phyloP scores from a whole-genome alignment of 2,329 filamentous ascomycete species.

The Alternaria ethzedia region DNA sequence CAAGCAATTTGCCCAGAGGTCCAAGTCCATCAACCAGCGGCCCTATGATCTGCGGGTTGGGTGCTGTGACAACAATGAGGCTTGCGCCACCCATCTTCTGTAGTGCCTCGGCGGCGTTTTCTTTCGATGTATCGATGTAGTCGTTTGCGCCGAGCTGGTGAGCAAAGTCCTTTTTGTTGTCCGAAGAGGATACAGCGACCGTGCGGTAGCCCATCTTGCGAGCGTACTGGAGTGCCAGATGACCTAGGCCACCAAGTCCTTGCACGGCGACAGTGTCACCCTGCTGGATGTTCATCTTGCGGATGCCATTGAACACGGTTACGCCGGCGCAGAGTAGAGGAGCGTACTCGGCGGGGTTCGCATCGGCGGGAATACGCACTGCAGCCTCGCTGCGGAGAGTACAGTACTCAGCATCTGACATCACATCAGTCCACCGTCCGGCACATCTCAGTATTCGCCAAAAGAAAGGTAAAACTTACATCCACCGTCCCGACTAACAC shows the following conservation, averaged over 20 bases:
- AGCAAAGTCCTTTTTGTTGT: constrained; percentile 61
- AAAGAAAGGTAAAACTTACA: constrained; percentile 50
- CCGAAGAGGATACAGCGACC: constrained; percentile 58
- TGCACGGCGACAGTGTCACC: constrained; percentile 59
- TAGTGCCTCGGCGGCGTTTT: constrained; percentile 59
- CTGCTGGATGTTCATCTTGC: constrained; percentile 54
- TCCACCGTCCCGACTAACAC: constrained; percentile 70
- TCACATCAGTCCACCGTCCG: background rate
- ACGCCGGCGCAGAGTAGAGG: constrained; percentile 58
- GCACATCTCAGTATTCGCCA: background rate
- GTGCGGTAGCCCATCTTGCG: constrained; percentile 60
- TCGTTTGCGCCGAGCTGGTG: constrained; percentile 63
- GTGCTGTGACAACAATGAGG: constrained; percentile 68
- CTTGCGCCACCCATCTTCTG: constrained; percentile 66
- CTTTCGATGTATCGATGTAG: constrained; percentile 61
- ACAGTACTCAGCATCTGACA: constrained; percentile 64
- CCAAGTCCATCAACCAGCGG: constrained; percentile 62
- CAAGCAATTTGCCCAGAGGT: constrained; percentile 63
- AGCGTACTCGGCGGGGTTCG: constrained; percentile 55
- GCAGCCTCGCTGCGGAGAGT: constrained; percentile 66
- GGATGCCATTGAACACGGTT: constrained; percentile 60
- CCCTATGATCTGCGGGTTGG: constrained; percentile 62
- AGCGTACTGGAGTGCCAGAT: constrained; percentile 61
- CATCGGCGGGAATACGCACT: constrained; percentile 57
- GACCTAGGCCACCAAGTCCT: constrained; percentile 61